Percentiles rank a stretch among this genome's conserved stretches.
phyloP scores from a whole-genome alignment of 2,329 filamentous ascomycete genomes.

The Blastomyces silverae region DNA sequence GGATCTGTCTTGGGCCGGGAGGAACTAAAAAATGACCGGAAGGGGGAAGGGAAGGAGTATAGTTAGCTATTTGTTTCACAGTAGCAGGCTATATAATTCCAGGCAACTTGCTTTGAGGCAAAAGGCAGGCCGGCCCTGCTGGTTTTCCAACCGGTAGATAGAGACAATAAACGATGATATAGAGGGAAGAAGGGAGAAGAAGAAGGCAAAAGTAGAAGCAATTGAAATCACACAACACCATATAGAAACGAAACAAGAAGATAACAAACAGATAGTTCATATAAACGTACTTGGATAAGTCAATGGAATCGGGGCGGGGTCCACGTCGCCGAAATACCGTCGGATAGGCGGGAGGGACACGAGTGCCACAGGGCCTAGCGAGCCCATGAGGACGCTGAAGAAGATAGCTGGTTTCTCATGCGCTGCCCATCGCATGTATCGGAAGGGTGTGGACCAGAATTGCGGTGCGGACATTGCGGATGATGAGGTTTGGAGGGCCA shows the following conservation, averaged over 20 bases:
- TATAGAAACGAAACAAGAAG: not conserved
- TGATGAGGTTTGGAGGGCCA: constrained; percentile 12
- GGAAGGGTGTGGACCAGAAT: constrained; percentile 79
- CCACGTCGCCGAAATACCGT: constrained; percentile 63
- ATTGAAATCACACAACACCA: not conserved
- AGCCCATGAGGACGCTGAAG: constrained; percentile 72
- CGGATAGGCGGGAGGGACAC: constrained; percentile 68
- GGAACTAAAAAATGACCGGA: constrained; percentile 34
- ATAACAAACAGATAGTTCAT: not conserved
- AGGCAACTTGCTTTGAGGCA: not conserved
- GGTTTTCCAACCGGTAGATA: not conserved
- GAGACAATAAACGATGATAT: not conserved
- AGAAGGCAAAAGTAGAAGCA: not conserved
- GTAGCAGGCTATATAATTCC: not conserved
- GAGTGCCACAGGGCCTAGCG: constrained; percentile 63
- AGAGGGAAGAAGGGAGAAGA: not conserved
- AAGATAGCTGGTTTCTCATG: constrained; percentile 87
- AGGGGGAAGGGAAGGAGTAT: not conserved
- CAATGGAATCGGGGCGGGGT: constrained; percentile 66
- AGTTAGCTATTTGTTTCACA: not conserved
- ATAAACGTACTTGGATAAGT: constrained; percentile 80
- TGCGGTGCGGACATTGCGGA: constrained; percentile 52
- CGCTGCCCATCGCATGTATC: constrained; percentile 80
- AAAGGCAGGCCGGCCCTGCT: not conserved
- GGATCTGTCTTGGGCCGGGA: constrained; percentile 41